Percentiles rank a stretch among this genome's conserved stretches.
Conservation (phyloP, 108 stramenopile genomes). For the Skeletonema potamos region DNA sequence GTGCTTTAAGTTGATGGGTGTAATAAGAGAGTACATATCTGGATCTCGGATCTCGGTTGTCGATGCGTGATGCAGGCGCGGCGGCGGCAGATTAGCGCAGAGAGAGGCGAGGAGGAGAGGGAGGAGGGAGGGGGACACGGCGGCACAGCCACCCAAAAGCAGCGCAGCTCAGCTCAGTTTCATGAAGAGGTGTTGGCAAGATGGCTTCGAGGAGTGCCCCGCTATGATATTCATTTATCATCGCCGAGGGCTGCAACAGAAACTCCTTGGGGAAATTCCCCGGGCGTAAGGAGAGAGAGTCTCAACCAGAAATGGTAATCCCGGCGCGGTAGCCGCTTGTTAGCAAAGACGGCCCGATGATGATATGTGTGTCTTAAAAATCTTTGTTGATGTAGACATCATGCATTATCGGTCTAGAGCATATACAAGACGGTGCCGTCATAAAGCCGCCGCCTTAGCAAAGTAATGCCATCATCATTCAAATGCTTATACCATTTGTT, state of each 20-base stretch:
- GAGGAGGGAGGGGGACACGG: background rate
- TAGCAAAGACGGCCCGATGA: conserved; percentile 9
- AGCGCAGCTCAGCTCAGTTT: conserved; percentile 20
- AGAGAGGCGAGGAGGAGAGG: background rate
- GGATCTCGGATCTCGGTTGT: too few relatives aligned
- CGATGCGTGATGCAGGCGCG: too few relatives aligned
- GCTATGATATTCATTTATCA: conserved; percentile 16
- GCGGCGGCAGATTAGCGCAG: too few relatives aligned
- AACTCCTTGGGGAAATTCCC: conserved; percentile 87
- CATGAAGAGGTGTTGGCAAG: conserved; percentile 10
- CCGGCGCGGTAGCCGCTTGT: conserved; percentile 25
- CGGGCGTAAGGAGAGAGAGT: conserved; percentile 78
- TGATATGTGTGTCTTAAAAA: background rate
- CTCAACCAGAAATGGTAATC: conserved; percentile 46
- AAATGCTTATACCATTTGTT: background rate
- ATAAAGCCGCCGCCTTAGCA: conserved; percentile 25
- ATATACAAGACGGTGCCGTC: conserved; percentile 20
- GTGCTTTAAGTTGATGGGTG: background rate
- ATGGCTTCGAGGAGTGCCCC: conserved; percentile 70
- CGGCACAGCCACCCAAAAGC: background rate
- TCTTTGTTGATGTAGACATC: background rate
- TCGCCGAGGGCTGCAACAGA: conserved; percentile 49
- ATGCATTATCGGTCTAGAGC: conserved; percentile 12
- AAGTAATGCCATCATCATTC: conserved; percentile 18
- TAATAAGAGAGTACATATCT: too few relatives aligned